Percentiles rank a stretch among this genome's conserved stretches.
Conservation (phyloP, 2,329 filamentous ascomycete genomes). For the Talaromyces sp. region DNA sequence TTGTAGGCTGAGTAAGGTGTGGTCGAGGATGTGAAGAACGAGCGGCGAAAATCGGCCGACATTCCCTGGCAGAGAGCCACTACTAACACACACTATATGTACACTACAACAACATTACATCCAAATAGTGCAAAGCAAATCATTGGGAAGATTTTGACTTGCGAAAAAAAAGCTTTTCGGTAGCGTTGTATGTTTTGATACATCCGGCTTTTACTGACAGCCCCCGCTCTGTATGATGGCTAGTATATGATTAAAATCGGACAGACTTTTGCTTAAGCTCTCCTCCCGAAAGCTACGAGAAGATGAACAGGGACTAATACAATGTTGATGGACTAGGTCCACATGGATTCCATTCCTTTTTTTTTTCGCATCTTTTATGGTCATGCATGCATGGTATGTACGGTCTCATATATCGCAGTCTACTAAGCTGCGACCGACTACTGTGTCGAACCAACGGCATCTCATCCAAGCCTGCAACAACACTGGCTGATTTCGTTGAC, state of each 20-base stretch:
- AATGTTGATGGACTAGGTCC: background rate
- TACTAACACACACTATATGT: background rate
- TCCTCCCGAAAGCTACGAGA: background rate
- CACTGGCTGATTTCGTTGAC: background rate
- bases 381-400: constrained; percentile 12
- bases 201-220: background rate
- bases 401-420: constrained; percentile 9
- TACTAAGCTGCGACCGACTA: constrained; percentile 5
- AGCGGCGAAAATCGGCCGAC: constrained; percentile 17
- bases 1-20: constrained; percentile 7
- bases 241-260: background rate
- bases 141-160: background rate
- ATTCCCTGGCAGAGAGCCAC: constrained; percentile 4
- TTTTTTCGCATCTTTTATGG: constrained; percentile 3
- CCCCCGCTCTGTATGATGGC: no score
- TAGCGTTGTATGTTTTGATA: background rate
- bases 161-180: background rate
- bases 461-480: constrained; percentile 9
- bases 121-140: background rate
- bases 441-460: constrained; percentile 1
- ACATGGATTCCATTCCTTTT: background rate
- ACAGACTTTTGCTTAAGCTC: background rate
- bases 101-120: background rate
- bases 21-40: background rate
- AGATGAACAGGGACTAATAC: background rate